Conservation (phyloP, 2,329 filamentous ascomycete species). For the Nannizziopsis barbatae region DNA sequence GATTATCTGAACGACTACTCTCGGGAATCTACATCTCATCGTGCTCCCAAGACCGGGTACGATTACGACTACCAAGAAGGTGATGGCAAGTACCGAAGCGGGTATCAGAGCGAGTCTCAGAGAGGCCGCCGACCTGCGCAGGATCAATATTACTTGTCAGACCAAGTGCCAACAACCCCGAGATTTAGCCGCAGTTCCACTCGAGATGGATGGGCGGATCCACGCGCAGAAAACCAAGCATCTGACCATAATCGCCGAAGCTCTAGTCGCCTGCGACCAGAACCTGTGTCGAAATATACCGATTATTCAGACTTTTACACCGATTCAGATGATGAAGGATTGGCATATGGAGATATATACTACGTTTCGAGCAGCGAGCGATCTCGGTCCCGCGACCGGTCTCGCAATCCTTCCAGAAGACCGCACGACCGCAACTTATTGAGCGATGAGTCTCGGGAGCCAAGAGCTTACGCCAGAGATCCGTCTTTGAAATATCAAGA, state of each 20-base stretch:
- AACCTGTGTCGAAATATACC: conserved; percentile 2
- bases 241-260: conserved; percentile 16
- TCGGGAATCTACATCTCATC: conserved; percentile 2
- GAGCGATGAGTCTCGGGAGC: conserved; percentile 7
- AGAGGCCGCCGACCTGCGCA: conserved; percentile 14
- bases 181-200: conserved; percentile 6
- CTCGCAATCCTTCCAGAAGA: conserved; percentile 6
- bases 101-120: conserved; percentile 4
- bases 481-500: conserved; percentile 3
- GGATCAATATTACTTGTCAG: conserved; percentile 21
- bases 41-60: conserved; percentile 23
- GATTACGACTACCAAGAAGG: conserved; percentile 13
- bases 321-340: conserved; percentile 21
- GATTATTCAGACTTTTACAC: conserved; percentile 14
- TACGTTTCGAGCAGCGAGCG: conserved; percentile 7
- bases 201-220: neutral
- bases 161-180: conserved; percentile 16
- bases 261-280: conserved; percentile 7
- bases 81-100: conserved; percentile 4
- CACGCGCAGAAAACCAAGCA: conserved; percentile 17
- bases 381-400: conserved; percentile 5
- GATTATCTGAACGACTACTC: conserved; percentile 21
- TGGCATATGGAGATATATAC: conserved; percentile 29
- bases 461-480: conserved; percentile 11
- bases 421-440: conserved; percentile 8